Percentiles rank a stretch among this genome's conserved stretches.
Conservation (phyloP, 306 rosid genomes). For the Malus fusca region DNA sequence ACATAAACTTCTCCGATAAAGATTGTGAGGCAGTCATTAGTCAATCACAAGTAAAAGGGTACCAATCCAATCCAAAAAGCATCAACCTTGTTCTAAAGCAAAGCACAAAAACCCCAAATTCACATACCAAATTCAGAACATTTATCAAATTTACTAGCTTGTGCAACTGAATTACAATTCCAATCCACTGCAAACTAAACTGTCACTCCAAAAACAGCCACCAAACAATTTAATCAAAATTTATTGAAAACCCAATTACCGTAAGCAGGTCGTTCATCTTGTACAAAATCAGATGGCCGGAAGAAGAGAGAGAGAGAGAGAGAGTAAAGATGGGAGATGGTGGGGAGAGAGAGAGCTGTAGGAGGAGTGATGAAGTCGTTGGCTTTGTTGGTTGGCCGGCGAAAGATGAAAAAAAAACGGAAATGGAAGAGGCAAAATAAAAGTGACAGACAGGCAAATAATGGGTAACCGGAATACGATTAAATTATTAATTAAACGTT, state of each 20-base stretch:
- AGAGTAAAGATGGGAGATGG: constrained; percentile 1
- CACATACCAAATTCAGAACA: background rate
- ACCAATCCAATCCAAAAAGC: background rate
- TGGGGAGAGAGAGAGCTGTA: background rate
- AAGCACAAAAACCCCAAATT: background rate
- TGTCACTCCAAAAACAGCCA: background rate
- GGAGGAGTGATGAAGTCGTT: background rate
- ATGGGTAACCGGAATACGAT: background rate
- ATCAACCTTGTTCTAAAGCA: background rate
- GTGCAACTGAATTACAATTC: constrained; percentile 11
- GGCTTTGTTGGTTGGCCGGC: constrained; percentile 38
- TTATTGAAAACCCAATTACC: constrained; percentile 35
- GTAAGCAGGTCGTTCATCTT: constrained; percentile 87
- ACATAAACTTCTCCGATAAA: background rate
- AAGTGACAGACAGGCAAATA: constrained; percentile 21
- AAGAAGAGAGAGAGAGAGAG: background rate
- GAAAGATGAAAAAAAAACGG: background rate
- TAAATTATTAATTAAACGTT: too few species aligned
- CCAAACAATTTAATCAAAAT: background rate
- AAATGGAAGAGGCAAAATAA: constrained; percentile 11
- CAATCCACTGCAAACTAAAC: constrained; percentile 5
- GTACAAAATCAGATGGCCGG: constrained; percentile 15
- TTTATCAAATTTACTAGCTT: background rate
- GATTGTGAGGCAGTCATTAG: background rate
- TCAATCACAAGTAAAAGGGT: background rate